phyloP scores from a whole-genome alignment of 75 land plant genomes.

The Pinus taeda region DNA sequence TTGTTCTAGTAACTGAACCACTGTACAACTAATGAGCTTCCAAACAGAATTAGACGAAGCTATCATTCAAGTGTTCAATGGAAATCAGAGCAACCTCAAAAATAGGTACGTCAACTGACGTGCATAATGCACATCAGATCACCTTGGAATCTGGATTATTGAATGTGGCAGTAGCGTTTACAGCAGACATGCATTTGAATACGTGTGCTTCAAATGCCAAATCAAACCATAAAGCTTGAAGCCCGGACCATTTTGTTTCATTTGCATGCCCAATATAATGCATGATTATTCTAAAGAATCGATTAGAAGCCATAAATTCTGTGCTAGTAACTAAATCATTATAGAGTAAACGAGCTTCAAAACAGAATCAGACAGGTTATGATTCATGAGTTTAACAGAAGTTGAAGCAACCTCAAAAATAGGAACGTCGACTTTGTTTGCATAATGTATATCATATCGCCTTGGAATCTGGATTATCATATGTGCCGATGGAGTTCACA shows the following conservation, averaged over 20 bases:
- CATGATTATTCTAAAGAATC: conserved; percentile 4
- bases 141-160: neutral
- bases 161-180: neutral
- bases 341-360: no score
- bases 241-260: neutral
- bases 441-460: neutral
- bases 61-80: neutral
- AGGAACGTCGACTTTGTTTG: neutral
- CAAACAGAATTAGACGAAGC: no score
- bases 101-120: neutral
- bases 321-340: no score
- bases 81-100: neutral
- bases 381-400: neutral
- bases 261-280: conserved; percentile 9
- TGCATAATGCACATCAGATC: neutral
- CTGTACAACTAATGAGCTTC: no score
- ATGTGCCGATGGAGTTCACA: neutral
- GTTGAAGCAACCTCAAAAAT: neutral
- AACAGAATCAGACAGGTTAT: no score
- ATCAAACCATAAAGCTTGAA: neutral
- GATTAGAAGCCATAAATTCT: neutral
- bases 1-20: no score
- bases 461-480: neutral
- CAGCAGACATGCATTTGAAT: neutral
- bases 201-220: neutral